Evolutionary conservation across 2,329 filamentous ascomycete genomes (phyloP).

Genomic region (Capronia americana): DNA sequence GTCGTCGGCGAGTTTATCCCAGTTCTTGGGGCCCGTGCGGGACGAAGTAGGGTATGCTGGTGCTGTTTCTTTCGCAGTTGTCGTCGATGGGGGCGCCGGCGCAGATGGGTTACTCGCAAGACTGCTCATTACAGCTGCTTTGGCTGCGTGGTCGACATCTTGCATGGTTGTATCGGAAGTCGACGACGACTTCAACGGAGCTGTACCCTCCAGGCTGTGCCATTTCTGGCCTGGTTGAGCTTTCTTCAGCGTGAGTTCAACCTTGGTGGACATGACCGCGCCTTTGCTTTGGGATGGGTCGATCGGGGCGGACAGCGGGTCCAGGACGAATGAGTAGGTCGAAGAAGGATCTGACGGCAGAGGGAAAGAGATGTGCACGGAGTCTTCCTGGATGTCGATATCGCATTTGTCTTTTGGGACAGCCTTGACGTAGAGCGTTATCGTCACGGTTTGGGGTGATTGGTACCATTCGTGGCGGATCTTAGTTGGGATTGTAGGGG

Average conservation of each 20-base stretch:
- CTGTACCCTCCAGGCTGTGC: conserved; percentile 62
- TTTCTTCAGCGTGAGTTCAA: conserved; percentile 79
- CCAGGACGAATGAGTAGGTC: conserved; percentile 67
- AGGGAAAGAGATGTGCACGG: conserved; percentile 66
- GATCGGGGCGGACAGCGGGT: conserved; percentile 71
- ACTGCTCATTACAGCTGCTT: conserved; percentile 17
- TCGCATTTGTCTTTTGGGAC: conserved; percentile 46
- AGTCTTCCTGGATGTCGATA: conserved; percentile 38
- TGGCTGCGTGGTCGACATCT: conserved; percentile 38
- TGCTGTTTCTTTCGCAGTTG: conserved; percentile 42
- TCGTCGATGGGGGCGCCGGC: conserved; percentile 30
- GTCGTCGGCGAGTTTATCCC: conserved; percentile 76
- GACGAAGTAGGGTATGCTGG: conserved; percentile 87
- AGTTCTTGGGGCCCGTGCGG: conserved; percentile 81
- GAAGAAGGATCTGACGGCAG: conserved; percentile 54
- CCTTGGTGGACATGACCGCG: conserved; percentile 75
- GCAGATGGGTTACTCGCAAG: neutral
- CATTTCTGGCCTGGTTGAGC: conserved; percentile 70
- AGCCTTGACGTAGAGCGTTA: conserved; percentile 71
- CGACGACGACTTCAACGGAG: conserved; percentile 36
- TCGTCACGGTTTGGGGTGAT: conserved; percentile 63
- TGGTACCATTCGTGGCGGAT: conserved; percentile 75
- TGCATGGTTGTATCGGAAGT: conserved; percentile 23
- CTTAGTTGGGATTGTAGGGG: conserved; percentile 59
- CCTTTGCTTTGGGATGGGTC: conserved; percentile 66